A percentile compares a stretch with the other conserved stretches of the same genome.
These are phyloP conservation scores for Allomyces macrogynus DNA, from an alignment of 192 early-diverging fungal species.

Conservation along the genomic window DNA sequence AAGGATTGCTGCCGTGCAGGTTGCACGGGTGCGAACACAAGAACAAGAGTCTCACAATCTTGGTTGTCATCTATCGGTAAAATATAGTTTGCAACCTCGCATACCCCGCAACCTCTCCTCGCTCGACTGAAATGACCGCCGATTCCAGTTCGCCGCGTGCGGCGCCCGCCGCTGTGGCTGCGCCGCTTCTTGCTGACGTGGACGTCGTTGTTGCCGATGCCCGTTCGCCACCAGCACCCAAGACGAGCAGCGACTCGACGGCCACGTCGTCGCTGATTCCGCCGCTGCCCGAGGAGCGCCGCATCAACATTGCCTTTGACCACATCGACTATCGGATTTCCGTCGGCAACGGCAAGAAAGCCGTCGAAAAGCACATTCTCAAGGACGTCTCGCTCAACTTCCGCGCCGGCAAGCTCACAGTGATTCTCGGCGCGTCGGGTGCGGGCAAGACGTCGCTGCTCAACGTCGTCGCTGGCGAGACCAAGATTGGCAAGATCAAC, in stretches of 20 bases:
- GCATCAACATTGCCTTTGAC: conserved; percentile 1
- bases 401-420: conserved; percentile 14
- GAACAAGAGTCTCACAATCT: no score
- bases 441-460: conserved; percentile 45
- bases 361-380: not conserved
- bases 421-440: conserved; percentile 41
- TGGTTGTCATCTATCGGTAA: no score
- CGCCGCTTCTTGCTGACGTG: no score
- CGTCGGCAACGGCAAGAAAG: not conserved
- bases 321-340: not conserved
- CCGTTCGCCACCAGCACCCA: not conserved
- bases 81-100: no score
- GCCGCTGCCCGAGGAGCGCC: not conserved
- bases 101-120: no score
- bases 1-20: no score
- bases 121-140: no score
- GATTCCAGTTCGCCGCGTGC: no score
- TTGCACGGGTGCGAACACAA: no score
- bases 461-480: conserved; percentile 35
- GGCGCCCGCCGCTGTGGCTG: no score
- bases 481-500: conserved; percentile 16
- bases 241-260: not conserved
- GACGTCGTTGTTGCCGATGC: no score
- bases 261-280: not conserved
- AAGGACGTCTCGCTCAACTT: not conserved